Base-by-base conservation (phyloP, 331 rosid species). In the Cydonia oblonga region DNA sequence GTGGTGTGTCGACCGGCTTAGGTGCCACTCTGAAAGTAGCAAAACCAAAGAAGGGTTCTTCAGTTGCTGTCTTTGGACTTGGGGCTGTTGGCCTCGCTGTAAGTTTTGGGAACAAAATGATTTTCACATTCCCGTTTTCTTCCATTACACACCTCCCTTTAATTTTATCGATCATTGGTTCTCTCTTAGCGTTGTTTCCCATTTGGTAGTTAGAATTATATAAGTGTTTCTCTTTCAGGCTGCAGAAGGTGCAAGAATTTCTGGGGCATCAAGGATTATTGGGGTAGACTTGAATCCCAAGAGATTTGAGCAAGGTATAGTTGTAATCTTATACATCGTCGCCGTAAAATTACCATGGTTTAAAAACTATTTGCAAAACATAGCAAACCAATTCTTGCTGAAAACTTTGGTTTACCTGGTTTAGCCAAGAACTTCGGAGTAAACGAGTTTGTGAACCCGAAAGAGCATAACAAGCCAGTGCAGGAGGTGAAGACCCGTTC, bases 181-280 rank as follows among this genome's bases (percentile, higher is more conserved):
- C 42, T 35, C 42, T 35, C 42, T 9, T 35, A 35, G 42, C 13
- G 42, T 60, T 49, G 9, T 18, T 46, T 68, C 9, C 8, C 49
- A 15, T 28, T 3, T 9, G 8, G 8, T 9, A 8, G 7, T 16
- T 20, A 19, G 9, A 23, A 10, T 57, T 23, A 5, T 12, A 44
- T n/a, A n/a, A 44, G n/a, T 57, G 19, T 15, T 60, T 24, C 5
- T 18, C 15, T 5, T 53, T 46, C 72, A 84, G 86, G 88, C 86
- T 76, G 86, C 86, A 26, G 88, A 84, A 69, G 88, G 86, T 13
- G 88, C 84, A 57, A 81, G 88, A 61, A 73, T 84, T 65, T 40
- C 80, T 22, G 80, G 83, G 78, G 86, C 80, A 15, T 81, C 86
- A 19, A 76, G 86, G 74, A 85, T 81, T 46, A 81, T 85, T 63